phyloP scores from a whole-genome alignment of 2,329 filamentous ascomycete genomes.

The Pseudogymnoascus destructans region DNA sequence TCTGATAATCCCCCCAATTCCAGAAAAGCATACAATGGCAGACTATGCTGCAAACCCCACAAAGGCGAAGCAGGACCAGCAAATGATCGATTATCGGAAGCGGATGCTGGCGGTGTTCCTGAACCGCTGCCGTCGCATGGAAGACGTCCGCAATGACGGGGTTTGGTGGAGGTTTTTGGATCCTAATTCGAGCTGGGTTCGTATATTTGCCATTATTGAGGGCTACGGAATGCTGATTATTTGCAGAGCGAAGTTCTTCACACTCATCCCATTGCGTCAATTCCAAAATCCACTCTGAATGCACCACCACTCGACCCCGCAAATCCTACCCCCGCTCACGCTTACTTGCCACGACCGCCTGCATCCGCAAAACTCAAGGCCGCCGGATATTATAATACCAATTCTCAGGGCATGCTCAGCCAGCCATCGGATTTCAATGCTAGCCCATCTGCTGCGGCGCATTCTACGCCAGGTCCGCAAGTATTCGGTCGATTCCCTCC shows the following conservation, averaged over 20 bases:
- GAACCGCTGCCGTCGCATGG: constrained; percentile 87
- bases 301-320: constrained; percentile 90
- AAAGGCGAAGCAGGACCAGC: constrained; percentile 91
- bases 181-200: constrained; percentile 88
- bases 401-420: constrained; percentile 38
- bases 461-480: constrained; percentile 45
- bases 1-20: constrained; percentile 88
- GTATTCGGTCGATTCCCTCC: constrained; percentile 72
- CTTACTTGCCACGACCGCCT: constrained; percentile 75
- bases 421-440: constrained; percentile 39
- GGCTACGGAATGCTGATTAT: constrained; percentile 14
- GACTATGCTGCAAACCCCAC: constrained; percentile 97
- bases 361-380: constrained; percentile 70
- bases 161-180: constrained; percentile 98
- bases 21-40: constrained; percentile 97
- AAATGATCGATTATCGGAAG: constrained; percentile 92
- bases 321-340: constrained; percentile 80
- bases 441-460: constrained; percentile 38
- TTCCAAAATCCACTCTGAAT: constrained; percentile 88
- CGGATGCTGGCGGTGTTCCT: constrained; percentile 94
- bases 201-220: neutral
- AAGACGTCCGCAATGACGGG: constrained; percentile 78
- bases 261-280: constrained; percentile 76
- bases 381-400: constrained; percentile 28
- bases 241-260: constrained; percentile 81